A percentile compares a stretch with the other conserved stretches of the same genome.
These are phyloP conservation scores for Berkeleyomyces basicola DNA, from an alignment of 2,329 filamentous ascomycete genomes.

Conservation along the genomic window DNA sequence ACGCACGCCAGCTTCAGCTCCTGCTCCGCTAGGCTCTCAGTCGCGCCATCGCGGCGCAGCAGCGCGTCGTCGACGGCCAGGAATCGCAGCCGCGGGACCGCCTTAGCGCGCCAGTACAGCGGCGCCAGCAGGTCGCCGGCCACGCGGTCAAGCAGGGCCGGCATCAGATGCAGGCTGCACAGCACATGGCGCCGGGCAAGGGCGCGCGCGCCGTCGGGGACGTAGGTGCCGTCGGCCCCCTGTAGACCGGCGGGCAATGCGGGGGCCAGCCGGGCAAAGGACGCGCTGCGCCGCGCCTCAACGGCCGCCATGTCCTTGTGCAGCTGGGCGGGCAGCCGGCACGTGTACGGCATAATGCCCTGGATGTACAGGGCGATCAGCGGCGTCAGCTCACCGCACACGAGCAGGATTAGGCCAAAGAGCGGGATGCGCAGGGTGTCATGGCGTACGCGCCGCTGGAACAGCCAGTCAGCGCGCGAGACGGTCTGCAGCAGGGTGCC, in stretches of 20 bases:
- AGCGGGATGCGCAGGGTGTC: constrained; percentile 65
- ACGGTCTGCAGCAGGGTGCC: constrained; percentile 40
- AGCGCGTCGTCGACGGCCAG: constrained; percentile 55
- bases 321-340: constrained; percentile 63
- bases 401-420: constrained; percentile 57
- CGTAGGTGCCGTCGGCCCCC: constrained; percentile 11
- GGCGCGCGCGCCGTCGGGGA: neutral
- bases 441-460: constrained; percentile 48
- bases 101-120: constrained; percentile 34
- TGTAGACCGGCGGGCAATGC: constrained; percentile 22
- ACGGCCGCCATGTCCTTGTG: constrained; percentile 22
- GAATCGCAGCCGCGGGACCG: constrained; percentile 41
- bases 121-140: constrained; percentile 32
- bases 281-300: constrained; percentile 33
- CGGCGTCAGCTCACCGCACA: constrained; percentile 79
- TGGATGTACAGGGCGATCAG: constrained; percentile 58
- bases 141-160: constrained; percentile 32
- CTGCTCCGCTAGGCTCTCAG: constrained; percentile 37
- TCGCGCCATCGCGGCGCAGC: constrained; percentile 45
- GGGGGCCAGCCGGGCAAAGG: constrained; percentile 29
- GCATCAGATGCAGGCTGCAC: constrained; percentile 29
- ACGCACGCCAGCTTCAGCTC: constrained; percentile 56
- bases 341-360: constrained; percentile 59
- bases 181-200: constrained; percentile 24
- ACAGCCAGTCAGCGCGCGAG: constrained; percentile 53